phyloP scores from a whole-genome alignment of 495 filamentous ascomycete genomes.

The Margaritispora aquatica region DNA sequence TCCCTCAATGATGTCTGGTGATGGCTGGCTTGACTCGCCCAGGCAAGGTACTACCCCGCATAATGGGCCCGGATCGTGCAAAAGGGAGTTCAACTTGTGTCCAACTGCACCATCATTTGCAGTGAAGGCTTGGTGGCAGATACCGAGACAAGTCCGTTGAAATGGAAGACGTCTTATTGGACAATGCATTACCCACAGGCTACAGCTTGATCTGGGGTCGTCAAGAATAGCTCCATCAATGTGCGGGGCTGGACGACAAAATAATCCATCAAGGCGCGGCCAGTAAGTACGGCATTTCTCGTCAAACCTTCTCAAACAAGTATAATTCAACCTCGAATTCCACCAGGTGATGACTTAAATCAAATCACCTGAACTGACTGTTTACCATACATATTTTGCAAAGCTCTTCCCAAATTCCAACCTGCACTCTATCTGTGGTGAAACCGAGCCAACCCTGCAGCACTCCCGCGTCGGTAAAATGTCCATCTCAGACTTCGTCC shows the following conservation, averaged over 20 bases:
- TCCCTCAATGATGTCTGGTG: background rate
- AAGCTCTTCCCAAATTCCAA: background rate
- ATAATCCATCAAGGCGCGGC: conserved; percentile 1
- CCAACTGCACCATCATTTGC: background rate
- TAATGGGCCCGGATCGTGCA: background rate
- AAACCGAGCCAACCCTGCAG: background rate
- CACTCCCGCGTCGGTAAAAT: conserved; percentile 26
- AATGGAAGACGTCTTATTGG: conserved; percentile 8
- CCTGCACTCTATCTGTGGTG: background rate
- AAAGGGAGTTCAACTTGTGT: conserved; percentile 5
- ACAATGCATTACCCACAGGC: background rate
- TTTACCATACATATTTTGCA: background rate
- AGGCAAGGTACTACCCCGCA: background rate
- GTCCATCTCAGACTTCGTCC: conserved; percentile 39
- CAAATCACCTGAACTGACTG: background rate
- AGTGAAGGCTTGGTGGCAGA: background rate
- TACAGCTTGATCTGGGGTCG: conserved; percentile 1
- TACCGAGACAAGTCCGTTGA: conserved; percentile 15
- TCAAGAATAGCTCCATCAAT: background rate
- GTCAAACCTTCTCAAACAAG: background rate
- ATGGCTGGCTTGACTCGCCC: background rate
- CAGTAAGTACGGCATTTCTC: conserved; percentile 11
- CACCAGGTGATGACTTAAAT: background rate
- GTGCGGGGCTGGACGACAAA: conserved; percentile 6
- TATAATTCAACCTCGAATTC: conserved; percentile 13